Evolutionary conservation across 768 basidiomycete genomes (phyloP), one percentile per base, ranked within the genome.

Genomic region (Russula sp.): DNA sequence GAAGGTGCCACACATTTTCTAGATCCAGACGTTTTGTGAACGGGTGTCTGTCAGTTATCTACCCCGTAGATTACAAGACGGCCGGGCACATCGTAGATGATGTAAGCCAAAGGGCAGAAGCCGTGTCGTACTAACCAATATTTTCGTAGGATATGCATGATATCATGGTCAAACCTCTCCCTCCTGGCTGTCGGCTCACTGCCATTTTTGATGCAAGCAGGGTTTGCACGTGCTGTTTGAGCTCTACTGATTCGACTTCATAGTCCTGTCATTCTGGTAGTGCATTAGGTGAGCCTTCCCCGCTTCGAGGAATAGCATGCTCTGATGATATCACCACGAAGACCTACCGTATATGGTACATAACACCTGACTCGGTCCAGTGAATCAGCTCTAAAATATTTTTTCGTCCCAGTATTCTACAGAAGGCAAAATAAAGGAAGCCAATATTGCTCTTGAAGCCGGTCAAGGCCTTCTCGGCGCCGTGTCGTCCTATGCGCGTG

Each of bases 361-460:
- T 42, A 32, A 35, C 37, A 8, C 18, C 40, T 14, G 37, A 40
- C 9, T 37, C 10, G 18, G 40, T 47, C 14, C 14, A 64, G 14
- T 20, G 22, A 34, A 16, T 14, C 45, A 31, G 13, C 32, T 34
- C 3, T 61, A 14, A 31, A n/a, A 11, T 14, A 22, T 47, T 48
- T 34, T 47, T 18, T 27, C 2, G 39, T 47, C 16, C 11, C 59
- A 90, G 85, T 98, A 98, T 75, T 93, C 93, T 22, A 96, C 94
- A 7, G 93, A 98, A 76, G 94, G 94, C 54, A 94, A 91, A 71
- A 76, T 98, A 72, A 97, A 98, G 74, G 94, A 97, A 72, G 94
- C 95, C 39, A 95, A 97, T 71, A 76, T 94, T 16, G 85, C 86
- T 11, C 82, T 86, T 9, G 94, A 91, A 71, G 94, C 95, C 4